Base-by-base conservation (phyloP, 2,329 filamentous ascomycete species). In the Chaetothyriales sp. region DNA sequence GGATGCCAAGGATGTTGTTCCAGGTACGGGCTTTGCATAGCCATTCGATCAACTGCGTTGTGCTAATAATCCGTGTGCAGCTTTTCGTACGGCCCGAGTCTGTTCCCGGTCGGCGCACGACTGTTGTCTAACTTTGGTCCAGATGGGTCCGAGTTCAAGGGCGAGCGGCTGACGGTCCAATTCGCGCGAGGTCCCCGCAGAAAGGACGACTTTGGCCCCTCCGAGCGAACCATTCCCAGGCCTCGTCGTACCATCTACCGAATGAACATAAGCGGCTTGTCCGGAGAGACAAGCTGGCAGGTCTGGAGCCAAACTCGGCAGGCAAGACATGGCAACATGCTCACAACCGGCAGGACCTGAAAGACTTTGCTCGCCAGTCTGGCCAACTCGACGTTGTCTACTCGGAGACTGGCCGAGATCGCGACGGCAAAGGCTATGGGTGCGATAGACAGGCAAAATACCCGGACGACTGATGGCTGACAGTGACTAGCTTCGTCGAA, bases 281-380 rank as follows among this genome's bases (percentile, higher is more conserved):
- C 90, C 68, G 82, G 80, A 73, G 90, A 96, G 77, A 98, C 92
- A 77, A 95, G 89, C 81, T 98, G 92, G 92, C 92, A 98, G 92
- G 92, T 98, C 84, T 92, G 92, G 85, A 65, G 59, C 58, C 62
- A 62, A 65, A 57, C 49, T 58, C 60, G 22, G 43, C 22, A 42
- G 19, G 46, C 7, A 22, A 47, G 18, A 39, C 42, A 19, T 4
- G 2, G 8, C 8, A 39, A 9, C 39, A 18, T 47, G 48, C 55
- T 57, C 51, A 55, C 53, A 51, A 32, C n/a, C 18, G 46, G n/a
- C 51, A 98, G 92, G 92, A 98, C 71, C 81, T 98, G 50, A 98
- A 98, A 85, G 92, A 98, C 70, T 98, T 98, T 72, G 92, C 92
- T 56, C 88, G 92, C 66, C 86, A 93, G 70, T 93, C 90, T 68